These are phyloP conservation scores for Malassezia cuniculi DNA, from an alignment of 1,284 basidiomycete species.

Conservation along the genomic window DNA sequence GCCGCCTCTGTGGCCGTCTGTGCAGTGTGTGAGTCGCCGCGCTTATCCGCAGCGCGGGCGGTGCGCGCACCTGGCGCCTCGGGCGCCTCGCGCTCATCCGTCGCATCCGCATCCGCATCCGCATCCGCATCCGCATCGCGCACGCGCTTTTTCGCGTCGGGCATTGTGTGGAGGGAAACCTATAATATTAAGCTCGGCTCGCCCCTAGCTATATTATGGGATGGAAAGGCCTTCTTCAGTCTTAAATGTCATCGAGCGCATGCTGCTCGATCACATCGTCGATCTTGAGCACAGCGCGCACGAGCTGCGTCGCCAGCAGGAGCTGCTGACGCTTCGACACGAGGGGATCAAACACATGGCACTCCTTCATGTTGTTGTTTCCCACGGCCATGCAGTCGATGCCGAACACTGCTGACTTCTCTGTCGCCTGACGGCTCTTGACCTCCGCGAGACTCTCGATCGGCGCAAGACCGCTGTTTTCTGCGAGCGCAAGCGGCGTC, in stretches of 20 bases:
- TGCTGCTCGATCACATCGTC: conserved; percentile 38
- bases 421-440: conserved; percentile 81
- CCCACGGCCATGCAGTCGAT: conserved; percentile 82
- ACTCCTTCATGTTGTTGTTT: conserved; percentile 75
- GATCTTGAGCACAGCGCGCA: conserved; percentile 46
- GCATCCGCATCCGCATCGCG: too few relatives aligned
- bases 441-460: conserved; percentile 92
- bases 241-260: conserved; percentile 11
- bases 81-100: too few relatives aligned
- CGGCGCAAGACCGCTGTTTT: conserved; percentile 89
- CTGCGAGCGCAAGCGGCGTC: conserved; percentile 83
- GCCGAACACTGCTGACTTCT: conserved; percentile 69
- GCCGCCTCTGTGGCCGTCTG: not conserved
- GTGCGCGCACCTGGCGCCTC: too few relatives aligned
- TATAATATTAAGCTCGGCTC: too few relatives aligned
- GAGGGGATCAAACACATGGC: conserved; percentile 90
- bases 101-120: too few relatives aligned
- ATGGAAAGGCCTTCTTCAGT: too few relatives aligned
- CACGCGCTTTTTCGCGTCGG: too few relatives aligned
- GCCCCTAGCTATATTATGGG: too few relatives aligned
- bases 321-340: conserved; percentile 97
- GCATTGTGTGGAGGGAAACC: too few relatives aligned
- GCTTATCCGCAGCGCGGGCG: too few relatives aligned
- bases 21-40: too few relatives aligned
- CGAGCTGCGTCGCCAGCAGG: conserved; percentile 85